Evolutionary conservation across 495 filamentous ascomycete species (phyloP).

Genomic region (Penicillium macrosclerotiorum): DNA sequence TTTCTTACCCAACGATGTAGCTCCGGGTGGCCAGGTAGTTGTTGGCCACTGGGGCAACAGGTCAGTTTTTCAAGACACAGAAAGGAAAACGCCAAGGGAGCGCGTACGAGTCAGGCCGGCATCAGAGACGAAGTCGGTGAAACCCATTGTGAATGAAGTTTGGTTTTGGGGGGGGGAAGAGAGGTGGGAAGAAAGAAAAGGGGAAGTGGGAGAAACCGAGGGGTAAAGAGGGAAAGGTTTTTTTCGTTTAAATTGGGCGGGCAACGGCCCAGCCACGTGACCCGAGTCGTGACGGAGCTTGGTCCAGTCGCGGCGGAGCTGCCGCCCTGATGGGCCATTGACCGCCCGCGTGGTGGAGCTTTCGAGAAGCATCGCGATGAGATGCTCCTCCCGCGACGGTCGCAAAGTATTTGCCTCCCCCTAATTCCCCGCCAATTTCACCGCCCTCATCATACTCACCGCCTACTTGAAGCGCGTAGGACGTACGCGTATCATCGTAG

Average conservation of each 20-base stretch:
- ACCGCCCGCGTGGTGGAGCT: conserved; percentile 32
- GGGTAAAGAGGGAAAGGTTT: conserved; percentile 35
- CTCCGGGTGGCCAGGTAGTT: conserved; percentile 85
- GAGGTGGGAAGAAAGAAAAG: conserved; percentile 19
- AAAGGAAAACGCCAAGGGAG: conserved; percentile 22
- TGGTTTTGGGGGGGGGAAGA: conserved; percentile 20
- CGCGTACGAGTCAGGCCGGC: conserved; percentile 79
- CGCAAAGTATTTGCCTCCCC: no score
- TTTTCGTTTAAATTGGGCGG: conserved; percentile 32
- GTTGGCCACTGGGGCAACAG: conserved; percentile 75
- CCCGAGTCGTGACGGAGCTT: conserved; percentile 33
- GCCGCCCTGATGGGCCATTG: conserved; percentile 34
- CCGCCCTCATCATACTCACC: no score
- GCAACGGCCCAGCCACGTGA: conserved; percentile 29
- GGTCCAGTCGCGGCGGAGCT: conserved; percentile 17
- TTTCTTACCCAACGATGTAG: conserved; percentile 86
- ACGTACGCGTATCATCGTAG: no score
- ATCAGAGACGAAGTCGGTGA: conserved; percentile 87
- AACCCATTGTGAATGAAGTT: conserved; percentile 72
- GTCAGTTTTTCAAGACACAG: conserved; percentile 33
- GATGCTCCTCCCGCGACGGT: no score
- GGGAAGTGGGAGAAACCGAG: conserved; percentile 18
- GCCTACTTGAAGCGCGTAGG: no score
- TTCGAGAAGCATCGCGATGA: conserved; percentile 45
- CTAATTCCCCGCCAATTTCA: no score